Base-by-base conservation (phyloP, 2,329 filamentous ascomycete genomes). In the Tympanopsis confertula region DNA sequence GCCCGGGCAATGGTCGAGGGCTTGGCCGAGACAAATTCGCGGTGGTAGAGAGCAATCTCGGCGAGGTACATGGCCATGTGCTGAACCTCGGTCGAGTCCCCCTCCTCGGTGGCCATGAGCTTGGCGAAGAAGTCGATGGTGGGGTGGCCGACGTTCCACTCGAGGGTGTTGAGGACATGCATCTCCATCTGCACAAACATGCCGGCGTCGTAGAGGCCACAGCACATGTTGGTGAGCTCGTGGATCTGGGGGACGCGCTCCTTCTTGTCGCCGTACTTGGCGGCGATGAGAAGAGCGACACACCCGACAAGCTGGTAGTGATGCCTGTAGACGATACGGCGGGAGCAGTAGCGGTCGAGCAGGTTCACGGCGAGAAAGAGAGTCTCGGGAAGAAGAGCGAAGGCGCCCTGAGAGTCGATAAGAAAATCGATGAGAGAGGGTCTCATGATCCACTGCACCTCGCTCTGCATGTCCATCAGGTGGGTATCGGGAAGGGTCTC, bases 151-250 rank as follows among this genome's bases (percentile, higher is more conserved):
- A 98, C 84, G 47, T 82, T 78, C 91, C 91, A 98, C 57, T 93
- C 86, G 42, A 98, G 74, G 1, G 91, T 98, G 64, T 95, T 93
- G 50, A 98, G 74, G 26, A 98, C 89, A 59, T 98, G 91, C 88
- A 93, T 96, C 66, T 98, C 91, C 91, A 98, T 98, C 62, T 98
- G 91, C 10, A 88, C 89, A 65, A 98, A 98, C 91, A 98, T 98
- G 64, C 94, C 89, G 36, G 94, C 87, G 52, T 98, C 91, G 63
- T 98, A 98, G 28, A 96, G 74, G 28, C 86, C 88, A 64, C 91
- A 96, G 73, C 91, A 98, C 91, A 98, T 96, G 48, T 89, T 93
- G 72, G 94, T 94, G 47, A 98, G 71, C 59, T 98, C 91, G 57
- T 86, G 80, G 56, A 98, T 93, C 46, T 93, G 91, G 3, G 91